Base-by-base conservation (phyloP, 805 yeast genomes). In the Candida caryicola region DNA sequence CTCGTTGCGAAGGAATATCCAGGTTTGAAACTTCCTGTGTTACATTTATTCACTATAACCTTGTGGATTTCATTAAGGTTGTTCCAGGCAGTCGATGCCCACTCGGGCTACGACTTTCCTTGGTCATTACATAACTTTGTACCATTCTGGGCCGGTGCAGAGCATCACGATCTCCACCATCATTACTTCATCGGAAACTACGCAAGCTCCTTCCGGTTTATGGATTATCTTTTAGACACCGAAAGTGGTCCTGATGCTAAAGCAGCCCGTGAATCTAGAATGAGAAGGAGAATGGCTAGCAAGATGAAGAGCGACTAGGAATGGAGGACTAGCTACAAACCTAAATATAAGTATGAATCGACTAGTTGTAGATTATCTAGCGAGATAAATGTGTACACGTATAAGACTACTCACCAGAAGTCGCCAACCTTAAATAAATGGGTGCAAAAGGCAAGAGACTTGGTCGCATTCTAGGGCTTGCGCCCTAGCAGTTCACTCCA, bases 111-210 rank as follows among this genome's bases (percentile, higher is more conserved):
- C 51, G 81, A 77, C 41, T 77, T 77, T 59, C 82, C 82, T 3
- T 75, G 77, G 78, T 76, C 81, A 1, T 64, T 77, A 51, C 74
- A 76, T 54, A 56, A 74, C 40, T 64, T 75, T 52, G 36, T 77
- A n/a, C 82, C 82, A 30, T 69, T 77, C 57, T 77, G 82, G 82
- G 81, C 82, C 7, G 82, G 82, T 23, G 81, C 81, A 27, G 80
- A 73, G 40, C 82, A 77, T 50, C 82, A 77, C 50, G 82, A 77
- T 50, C 68, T 71, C 42, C 82, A 77, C 47, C 82, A 77, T 46
- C 82, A 76, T 49, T 73, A 71, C 54, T 77, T 77, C 46, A 75
- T 77, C 43, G 82, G 82, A 14, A 73, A 73, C 50, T 77, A 77
- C 47, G 77, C 82, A 17, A 71, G 78, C 29, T 66, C 76, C 18